These are phyloP conservation scores for Cystobasidium pallidum DNA, from an alignment of 1,284 basidiomycete genomes.

Conservation along the genomic window DNA sequence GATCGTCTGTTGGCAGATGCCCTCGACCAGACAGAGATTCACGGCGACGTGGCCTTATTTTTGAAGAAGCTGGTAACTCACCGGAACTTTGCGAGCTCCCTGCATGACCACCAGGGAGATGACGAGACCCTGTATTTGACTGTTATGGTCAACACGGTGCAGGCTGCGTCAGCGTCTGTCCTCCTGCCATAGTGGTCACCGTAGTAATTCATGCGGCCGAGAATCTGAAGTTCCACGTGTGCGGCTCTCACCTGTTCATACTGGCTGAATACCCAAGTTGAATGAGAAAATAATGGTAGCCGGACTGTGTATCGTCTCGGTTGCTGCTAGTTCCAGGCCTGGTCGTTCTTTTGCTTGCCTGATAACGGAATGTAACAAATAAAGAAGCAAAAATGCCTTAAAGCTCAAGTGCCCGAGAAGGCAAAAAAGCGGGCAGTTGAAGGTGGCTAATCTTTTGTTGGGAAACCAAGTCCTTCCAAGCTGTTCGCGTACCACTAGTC, in stretches of 20 bases:
- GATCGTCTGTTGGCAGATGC: neutral
- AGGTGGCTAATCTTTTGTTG: neutral
- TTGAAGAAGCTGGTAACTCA: constrained; percentile 12
- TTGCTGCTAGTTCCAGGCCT: too few relatives aligned
- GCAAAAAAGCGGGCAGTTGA: neutral
- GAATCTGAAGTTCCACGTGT: neutral
- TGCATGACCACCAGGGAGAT: constrained; percentile 42
- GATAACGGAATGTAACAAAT: neutral
- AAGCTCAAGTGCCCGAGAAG: neutral
- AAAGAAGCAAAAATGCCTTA: neutral
- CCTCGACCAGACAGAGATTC: neutral
- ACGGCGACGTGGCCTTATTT: constrained; percentile 17
- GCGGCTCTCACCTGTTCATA: constrained; percentile 40
- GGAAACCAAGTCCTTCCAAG: neutral
- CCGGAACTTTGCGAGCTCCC: constrained; percentile 40
- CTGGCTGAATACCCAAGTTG: neutral
- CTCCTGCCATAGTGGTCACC: neutral
- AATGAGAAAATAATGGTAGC: too few relatives aligned
- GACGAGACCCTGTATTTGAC: constrained; percentile 40
- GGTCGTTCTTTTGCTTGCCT: too few relatives aligned
- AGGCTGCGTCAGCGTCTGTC: neutral
- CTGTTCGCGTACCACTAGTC: neutral
- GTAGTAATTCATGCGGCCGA: neutral
- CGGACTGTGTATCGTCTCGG: too few relatives aligned
- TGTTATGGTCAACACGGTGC: neutral